Evolutionary conservation across 2,329 filamentous ascomycete species (phyloP).

Genomic region (Bipolaris cookei): DNA sequence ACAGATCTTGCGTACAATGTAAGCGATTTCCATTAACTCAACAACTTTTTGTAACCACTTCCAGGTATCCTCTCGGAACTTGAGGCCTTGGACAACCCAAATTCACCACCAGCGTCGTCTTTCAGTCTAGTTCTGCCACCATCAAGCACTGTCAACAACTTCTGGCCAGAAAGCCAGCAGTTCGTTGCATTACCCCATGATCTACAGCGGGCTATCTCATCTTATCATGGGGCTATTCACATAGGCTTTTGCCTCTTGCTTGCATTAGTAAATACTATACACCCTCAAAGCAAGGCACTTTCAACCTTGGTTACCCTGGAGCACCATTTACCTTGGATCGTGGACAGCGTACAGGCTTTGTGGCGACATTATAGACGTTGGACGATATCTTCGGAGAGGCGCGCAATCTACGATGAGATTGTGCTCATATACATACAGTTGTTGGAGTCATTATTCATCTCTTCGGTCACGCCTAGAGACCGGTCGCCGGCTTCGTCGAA

Average conservation of each 20-base stretch:
- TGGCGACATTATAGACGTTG: conserved; percentile 37
- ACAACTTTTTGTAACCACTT: conserved; percentile 6
- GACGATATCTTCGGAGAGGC: conserved; percentile 18
- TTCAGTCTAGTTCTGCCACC: conserved; percentile 49
- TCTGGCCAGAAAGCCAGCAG: conserved; percentile 49
- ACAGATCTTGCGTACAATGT: conserved; percentile 53
- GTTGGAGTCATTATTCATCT: conserved; percentile 25
- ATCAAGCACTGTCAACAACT: conserved; percentile 46
- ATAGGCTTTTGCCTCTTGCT: conserved; percentile 37
- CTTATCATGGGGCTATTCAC: conserved; percentile 32
- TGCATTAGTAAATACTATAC: conserved; percentile 19
- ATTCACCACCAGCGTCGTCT: conserved; percentile 11
- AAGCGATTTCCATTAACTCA: conserved; percentile 12
- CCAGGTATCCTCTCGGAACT: conserved; percentile 56
- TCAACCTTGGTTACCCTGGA: conserved; percentile 15
- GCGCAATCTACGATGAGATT: conserved; percentile 27
- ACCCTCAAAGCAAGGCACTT: background rate
- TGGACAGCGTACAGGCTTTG: conserved; percentile 32
- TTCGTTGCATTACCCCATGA: conserved; percentile 52
- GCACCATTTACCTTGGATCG: conserved; percentile 33
- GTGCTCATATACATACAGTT: conserved; percentile 32
- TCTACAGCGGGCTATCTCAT: conserved; percentile 43
- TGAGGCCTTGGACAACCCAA: conserved; percentile 41
- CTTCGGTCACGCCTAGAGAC: conserved; percentile 1
- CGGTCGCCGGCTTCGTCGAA: conserved; percentile 27